Base-by-base conservation (phyloP, 352 stramenopile species). In the Thalassiosira ordinaria region DNA sequence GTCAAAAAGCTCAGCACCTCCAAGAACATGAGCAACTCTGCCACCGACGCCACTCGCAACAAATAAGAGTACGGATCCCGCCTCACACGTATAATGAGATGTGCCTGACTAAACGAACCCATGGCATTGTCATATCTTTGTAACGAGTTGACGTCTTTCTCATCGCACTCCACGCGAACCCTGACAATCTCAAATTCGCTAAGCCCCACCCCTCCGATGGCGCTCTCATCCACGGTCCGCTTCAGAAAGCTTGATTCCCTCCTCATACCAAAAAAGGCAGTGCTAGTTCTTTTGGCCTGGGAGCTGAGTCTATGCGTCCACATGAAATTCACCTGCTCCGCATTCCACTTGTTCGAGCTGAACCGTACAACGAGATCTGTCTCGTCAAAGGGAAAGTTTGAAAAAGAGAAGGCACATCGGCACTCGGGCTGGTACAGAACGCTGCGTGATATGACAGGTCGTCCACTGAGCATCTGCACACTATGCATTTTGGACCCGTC, bases 301-400 rank as follows among this genome's bases (percentile, higher is more conserved):
- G 39, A 56, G 27, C 65, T n/a, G 3, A 81, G 24, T 35, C 73
- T 55, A 16, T 81, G 27, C 41, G 55, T 67, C 73, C 73, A 81
- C 16, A 74, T 55, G 41, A 81, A 81, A 20, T 37, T 49, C 29
- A 81, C 62, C 29, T 81, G 63, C 14, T 81, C 73, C 11, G 73
- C 56, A 51, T 49, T 81, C 73, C 73, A 81, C 41, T 81, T 74
- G 16, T 81, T 81, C 3, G 62, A 74, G n/a, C 53, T 64, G 22
- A 81, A 75, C 55, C 75, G 74, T 5, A 81, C 35, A 29, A 75
- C 73, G 22, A 81, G 53, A 24, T 81, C 73, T 22, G 63, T 75
- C 22, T 81, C 73, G 27, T 81, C 73, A 35, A 81, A 81, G n/a
- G 73, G 73, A 29, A 81, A 81, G 27, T 81, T 81, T 5, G 63